Conservation (phyloP, 768 basidiomycete species). For the Panus rudis region DNA sequence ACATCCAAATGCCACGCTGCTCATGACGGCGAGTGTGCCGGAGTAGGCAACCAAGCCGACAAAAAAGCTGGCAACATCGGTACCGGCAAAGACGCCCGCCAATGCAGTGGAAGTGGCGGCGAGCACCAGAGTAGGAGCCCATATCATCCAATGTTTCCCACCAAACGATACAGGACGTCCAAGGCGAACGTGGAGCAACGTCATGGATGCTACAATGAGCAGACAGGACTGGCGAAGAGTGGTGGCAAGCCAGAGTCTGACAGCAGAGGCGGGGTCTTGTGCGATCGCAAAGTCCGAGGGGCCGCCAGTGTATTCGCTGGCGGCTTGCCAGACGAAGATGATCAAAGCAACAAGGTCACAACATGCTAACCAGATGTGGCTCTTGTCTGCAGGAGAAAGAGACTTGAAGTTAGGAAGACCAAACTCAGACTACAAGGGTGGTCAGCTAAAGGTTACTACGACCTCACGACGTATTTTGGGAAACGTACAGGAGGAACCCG, state of each 20-base stretch:
- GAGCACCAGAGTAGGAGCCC: conserved; percentile 55
- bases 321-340: conserved; percentile 61
- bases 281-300: conserved; percentile 37
- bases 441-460: conserved; percentile 17
- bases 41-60: conserved; percentile 56
- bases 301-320: conserved; percentile 44
- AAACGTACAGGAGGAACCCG: conserved; percentile 65
- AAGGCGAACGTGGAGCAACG: conserved; percentile 64
- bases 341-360: conserved; percentile 58
- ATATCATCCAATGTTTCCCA: conserved; percentile 64
- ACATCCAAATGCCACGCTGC: conserved; percentile 47
- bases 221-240: conserved; percentile 66
- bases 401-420: conserved; percentile 63
- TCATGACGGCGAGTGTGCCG: conserved; percentile 42
- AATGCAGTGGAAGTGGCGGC: conserved; percentile 49
- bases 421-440: conserved; percentile 54
- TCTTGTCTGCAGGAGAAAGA: conserved; percentile 62
- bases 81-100: conserved; percentile 50
- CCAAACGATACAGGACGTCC: conserved; percentile 67
- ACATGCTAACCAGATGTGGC: conserved; percentile 65
- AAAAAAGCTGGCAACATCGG: conserved; percentile 49
- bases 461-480: conserved; percentile 1
- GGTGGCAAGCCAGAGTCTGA: conserved; percentile 62
- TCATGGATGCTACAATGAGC: conserved; percentile 50
- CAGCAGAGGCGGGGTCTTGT: conserved; percentile 44